phyloP scores from a whole-genome alignment of 805 yeast genomes.

The Cyberlindnera euphorbiiphila region DNA sequence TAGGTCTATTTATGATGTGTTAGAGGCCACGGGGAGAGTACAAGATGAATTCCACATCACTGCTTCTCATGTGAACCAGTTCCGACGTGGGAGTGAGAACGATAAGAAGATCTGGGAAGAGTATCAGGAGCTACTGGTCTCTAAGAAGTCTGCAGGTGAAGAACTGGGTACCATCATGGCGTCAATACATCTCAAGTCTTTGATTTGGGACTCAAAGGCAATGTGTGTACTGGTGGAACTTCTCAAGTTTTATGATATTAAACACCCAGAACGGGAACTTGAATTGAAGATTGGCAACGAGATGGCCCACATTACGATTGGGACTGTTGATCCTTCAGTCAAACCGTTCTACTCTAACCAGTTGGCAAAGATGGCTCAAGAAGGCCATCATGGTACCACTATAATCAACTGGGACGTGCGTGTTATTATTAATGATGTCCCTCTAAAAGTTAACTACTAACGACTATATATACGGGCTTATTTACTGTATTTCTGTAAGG shows the following conservation, averaged over 20 bases:
- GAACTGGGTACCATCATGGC: slow-evolving; percentile 24
- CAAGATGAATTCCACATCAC: slow-evolving; percentile 67
- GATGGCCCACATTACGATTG: slow-evolving; percentile 71
- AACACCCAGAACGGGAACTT: slow-evolving; percentile 6
- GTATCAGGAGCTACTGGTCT: slow-evolving; percentile 17
- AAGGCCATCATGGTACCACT: slow-evolving; percentile 8
- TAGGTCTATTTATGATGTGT: slow-evolving; percentile 6
- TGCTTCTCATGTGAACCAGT: slow-evolving; percentile 43
- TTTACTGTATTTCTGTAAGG: neutral
- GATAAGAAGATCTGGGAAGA: slow-evolving; percentile 29
- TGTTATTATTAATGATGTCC: slow-evolving; percentile 2
- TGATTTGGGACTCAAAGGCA: slow-evolving; percentile 49
- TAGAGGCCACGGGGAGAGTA: slow-evolving; percentile 35
- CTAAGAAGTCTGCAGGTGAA: slow-evolving; percentile 4
- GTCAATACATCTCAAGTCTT: slow-evolving; percentile 37
- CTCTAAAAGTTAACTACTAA: slow-evolving; percentile 20
- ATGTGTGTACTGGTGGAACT: slow-evolving; percentile 50
- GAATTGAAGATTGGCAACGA: slow-evolving; percentile 37
- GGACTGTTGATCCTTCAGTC: slow-evolving; percentile 43
- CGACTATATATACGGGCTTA: no score
- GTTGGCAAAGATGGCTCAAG: slow-evolving; percentile 26
- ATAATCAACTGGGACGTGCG: slow-evolving; percentile 14
- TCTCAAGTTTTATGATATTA: slow-evolving; percentile 10
- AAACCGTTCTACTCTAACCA: slow-evolving; percentile 53
- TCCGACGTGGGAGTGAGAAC: slow-evolving; percentile 28